These are phyloP conservation scores for Asterochloris erici DNA, from an alignment of 139 green algal genomes.

Conservation along the genomic window DNA sequence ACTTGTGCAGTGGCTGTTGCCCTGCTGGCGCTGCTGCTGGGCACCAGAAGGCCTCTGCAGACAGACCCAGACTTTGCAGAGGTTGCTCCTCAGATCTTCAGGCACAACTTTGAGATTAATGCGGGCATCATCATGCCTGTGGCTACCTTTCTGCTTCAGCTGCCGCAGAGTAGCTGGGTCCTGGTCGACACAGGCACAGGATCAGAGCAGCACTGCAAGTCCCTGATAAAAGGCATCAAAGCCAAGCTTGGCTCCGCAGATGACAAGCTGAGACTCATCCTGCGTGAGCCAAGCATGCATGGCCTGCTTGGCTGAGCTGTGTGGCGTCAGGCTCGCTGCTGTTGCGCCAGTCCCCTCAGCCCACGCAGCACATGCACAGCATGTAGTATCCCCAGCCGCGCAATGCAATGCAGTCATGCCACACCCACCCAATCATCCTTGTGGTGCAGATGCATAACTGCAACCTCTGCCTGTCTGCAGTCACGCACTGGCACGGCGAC, in stretches of 20 bases:
- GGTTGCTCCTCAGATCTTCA: background rate
- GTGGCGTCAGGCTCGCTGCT: background rate
- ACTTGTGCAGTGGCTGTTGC: background rate
- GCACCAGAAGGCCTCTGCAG: background rate
- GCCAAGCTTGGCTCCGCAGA: background rate
- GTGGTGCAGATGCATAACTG: background rate
- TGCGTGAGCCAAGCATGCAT: background rate
- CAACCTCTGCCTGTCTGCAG: background rate
- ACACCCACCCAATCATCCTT: background rate
- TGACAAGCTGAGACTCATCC: background rate
- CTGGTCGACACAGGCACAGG: background rate
- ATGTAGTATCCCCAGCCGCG: background rate
- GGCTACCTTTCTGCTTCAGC: background rate
- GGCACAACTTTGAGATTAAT: slow-evolving; percentile 2
- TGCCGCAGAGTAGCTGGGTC: background rate
- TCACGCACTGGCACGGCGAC: background rate
- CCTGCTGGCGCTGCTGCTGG: background rate
- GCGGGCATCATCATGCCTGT: background rate
- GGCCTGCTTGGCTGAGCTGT: background rate
- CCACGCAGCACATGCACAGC: background rate
- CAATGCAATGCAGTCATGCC: background rate
- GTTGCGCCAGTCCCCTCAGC: background rate
- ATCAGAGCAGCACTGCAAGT: background rate
- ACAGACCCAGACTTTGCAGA: background rate
- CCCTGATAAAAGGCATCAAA: background rate